Evolutionary conservation across 495 filamentous ascomycete species (phyloP), one percentile per base, ranked within the genome.

Genomic region (Jackrogersella multiformis): DNA sequence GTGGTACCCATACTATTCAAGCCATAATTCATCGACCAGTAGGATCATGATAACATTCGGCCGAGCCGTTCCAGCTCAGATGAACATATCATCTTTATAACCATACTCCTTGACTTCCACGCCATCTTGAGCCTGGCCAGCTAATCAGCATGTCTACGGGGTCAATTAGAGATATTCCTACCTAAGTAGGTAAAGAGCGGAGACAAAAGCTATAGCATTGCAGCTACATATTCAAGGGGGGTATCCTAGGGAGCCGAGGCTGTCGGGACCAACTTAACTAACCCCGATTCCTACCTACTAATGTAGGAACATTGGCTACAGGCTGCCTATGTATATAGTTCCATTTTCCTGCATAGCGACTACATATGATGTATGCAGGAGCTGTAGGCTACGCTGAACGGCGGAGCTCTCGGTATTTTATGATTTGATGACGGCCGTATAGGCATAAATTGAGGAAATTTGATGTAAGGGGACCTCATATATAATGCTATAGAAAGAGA

Each of bases 141-240:
- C 26, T 6, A 5, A 18, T 46, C 62, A 65, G 46, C 30, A 46
- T 15, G 44, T 38, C 28, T 28, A 34, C 36, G 21, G 44, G 23
- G 18, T 49, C 26, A 16, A 24, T 48, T 0, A n/a, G 13, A 30
- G 15, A 30, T 1, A 30, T 28, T n/a, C n/a, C n/a, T 30, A n/a
- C n/a, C n/a, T n/a, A n/a, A n/a, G n/a, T n/a, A 56, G 21, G 53
- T 13, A 21, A 48, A 52, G 38, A 62, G 58, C 58, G 58, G 48
- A 58, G 58, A 54, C 36, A 16, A 9, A 49, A 12, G 44, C 42
- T 49, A 49, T 48, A 49, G 10, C 42, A 13, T 35, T 21, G 13
- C 18, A 15, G 32, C 18, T 35, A 20, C 15, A n/a, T 28, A 38
- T 12, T 20, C 7, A 39, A 48, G 30, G 41, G 56, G 32, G 32